Percentiles rank a stretch among this genome's conserved stretches.
phyloP scores from a whole-genome alignment of 2,329 filamentous ascomycete species.

The Sporothrix pseudoabietina region DNA sequence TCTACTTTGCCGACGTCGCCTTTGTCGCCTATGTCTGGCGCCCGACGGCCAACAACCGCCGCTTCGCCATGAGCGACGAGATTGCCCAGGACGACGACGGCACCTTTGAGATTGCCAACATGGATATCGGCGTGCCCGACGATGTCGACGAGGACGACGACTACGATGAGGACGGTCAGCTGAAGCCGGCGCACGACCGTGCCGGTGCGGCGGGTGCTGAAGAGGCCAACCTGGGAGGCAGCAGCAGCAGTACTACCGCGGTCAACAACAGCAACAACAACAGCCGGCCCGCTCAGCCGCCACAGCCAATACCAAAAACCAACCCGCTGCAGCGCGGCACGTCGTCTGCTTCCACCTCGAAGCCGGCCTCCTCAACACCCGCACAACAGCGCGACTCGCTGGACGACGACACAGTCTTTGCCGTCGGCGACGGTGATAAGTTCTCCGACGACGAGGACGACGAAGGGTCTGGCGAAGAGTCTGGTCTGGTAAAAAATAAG shows the following conservation, averaged over 20 bases:
- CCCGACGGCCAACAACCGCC: constrained; percentile 91
- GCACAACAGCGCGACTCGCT: constrained; percentile 54
- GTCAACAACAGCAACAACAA: constrained; percentile 27
- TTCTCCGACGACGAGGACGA: constrained; percentile 86
- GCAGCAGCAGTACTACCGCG: background rate
- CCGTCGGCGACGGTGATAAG: constrained; percentile 80
- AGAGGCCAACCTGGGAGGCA: constrained; percentile 28
- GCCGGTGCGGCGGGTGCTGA: constrained; percentile 46
- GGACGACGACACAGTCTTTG: constrained; percentile 88
- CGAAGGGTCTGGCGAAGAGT: constrained; percentile 57
- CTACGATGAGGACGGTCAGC: constrained; percentile 57
- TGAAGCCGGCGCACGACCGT: constrained; percentile 42
- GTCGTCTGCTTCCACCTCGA: constrained; percentile 22
- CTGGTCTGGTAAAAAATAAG: constrained; percentile 55
- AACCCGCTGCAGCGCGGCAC: constrained; percentile 26
- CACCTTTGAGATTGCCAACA: constrained; percentile 88
- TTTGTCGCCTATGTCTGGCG: constrained; percentile 97
- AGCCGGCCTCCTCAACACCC: constrained; percentile 40
- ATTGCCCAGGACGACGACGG: constrained; percentile 98
- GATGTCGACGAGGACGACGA: constrained; percentile 64
- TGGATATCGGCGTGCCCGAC: constrained; percentile 80
- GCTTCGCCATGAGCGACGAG: constrained; percentile 99
- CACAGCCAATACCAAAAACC: constrained; percentile 32
- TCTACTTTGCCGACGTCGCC: constrained; percentile 90
- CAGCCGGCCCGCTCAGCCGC: constrained; percentile 34